Evolutionary conservation across 257 asterid genomes (phyloP), one percentile per base, ranked within the genome.

Genomic region (Solanum bulbocastanum): DNA sequence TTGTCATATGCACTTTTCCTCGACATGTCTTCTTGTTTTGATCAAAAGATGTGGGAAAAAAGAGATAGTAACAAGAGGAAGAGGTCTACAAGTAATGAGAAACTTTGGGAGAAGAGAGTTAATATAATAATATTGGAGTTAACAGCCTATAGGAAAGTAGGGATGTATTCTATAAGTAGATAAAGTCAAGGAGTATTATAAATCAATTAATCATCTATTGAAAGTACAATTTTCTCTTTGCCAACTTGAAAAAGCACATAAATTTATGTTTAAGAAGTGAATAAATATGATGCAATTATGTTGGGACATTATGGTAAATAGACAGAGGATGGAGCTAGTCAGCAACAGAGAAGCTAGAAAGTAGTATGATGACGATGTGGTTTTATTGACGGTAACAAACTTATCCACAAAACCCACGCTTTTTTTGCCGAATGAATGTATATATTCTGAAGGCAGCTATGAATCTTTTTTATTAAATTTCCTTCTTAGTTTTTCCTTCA

Each of bases 1-100:
- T 92, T 91, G 27, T 91, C 90, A 74, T 87, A 73, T 56, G 40
- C 25, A 40, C 39, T 52, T 4, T 73, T 86, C 27, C 12, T 74
- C 12, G 78, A 37, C 88, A 86, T 86, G 10, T 58, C 20, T 35
- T 27, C 30, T 72, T 49, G 42, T 30, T 16, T 65, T 14, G 42
- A 40, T 22, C 58, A 49, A 49, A 49, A 15, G 23, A 58, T 58
- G n/a, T 13, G 37, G 5, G 2, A 27, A 25, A 16, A 27, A 27
- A 20, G 1, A 44, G 16, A 30, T 8, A 42, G 2, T 10, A 13
- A 12, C 2, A 27, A 81, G 12, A 81, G 69, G 66, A 82, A 49
- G 42, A 81, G 27, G 68, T 46, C 18, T 23, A 81, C 85, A 14
- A 78, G 84, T 13, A 78, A 79, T 15, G 33, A 78, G 42, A 46